Conservation (phyloP, 495 filamentous ascomycete species). For the Aspergillus kassunensis region DNA sequence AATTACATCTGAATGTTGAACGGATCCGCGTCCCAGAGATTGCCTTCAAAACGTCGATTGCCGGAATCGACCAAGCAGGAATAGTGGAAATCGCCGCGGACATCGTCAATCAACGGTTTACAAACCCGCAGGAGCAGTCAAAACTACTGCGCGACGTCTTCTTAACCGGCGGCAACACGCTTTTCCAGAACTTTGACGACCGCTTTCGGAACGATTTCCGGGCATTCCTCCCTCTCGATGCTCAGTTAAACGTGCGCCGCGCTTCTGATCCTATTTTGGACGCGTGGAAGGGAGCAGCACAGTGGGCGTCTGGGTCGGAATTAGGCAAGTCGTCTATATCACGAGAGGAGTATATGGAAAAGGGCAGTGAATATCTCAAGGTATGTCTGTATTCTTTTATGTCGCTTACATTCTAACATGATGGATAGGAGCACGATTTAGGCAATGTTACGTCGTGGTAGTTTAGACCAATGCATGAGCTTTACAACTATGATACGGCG, state of each 20-base stretch:
- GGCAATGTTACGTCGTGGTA: constrained; percentile 57
- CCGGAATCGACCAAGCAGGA: constrained; percentile 91
- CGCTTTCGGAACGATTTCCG: constrained; percentile 68
- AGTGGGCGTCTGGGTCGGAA: constrained; percentile 56
- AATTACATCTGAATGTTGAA: constrained; percentile 94
- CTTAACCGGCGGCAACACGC: constrained; percentile 86
- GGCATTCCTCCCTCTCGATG: constrained; percentile 66
- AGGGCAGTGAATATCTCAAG: constrained; percentile 82
- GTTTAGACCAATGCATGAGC: not conserved
- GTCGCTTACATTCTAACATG: constrained; percentile 10
- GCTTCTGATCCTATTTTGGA: constrained; percentile 75
- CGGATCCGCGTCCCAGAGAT: constrained; percentile 95
- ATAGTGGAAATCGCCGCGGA: constrained; percentile 84
- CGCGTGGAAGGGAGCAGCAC: constrained; percentile 88
- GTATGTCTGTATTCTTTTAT: too few relatives aligned
- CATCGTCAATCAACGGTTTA: constrained; percentile 75
- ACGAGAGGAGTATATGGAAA: constrained; percentile 76
- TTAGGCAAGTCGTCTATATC: constrained; percentile 48
- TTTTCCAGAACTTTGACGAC: constrained; percentile 85
- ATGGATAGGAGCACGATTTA: constrained; percentile 69
- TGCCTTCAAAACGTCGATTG: constrained; percentile 91
- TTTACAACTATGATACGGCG: not conserved
- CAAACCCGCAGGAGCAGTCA: constrained; percentile 50
- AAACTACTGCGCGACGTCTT: constrained; percentile 81
- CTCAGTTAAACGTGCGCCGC: constrained; percentile 58